Evolutionary conservation across 2,329 filamentous ascomycete species (phyloP).

Genomic region (Colletotrichum tofieldiae): DNA sequence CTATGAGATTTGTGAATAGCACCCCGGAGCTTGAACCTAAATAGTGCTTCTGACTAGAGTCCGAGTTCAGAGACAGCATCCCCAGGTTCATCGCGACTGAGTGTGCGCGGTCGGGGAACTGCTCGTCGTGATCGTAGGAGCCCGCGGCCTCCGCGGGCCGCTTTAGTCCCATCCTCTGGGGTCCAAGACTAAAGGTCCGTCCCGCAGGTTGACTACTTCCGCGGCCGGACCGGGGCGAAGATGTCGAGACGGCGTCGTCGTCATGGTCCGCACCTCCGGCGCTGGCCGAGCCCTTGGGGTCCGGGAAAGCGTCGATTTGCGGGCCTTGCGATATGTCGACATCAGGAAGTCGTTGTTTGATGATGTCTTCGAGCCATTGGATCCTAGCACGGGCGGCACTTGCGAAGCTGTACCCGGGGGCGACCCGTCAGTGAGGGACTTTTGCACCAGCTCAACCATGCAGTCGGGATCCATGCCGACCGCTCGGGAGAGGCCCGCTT

Average conservation of each 20-base stretch:
- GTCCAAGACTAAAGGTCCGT: conserved; percentile 3
- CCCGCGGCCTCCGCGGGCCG: conserved; percentile 27
- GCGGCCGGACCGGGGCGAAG: conserved; percentile 24
- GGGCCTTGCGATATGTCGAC: conserved; percentile 51
- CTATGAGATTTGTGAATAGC: conserved; percentile 52
- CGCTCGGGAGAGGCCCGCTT: background rate
- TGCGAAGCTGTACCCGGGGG: conserved; percentile 42
- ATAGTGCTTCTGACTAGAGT: conserved; percentile 56
- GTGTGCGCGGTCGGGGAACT: conserved; percentile 65
- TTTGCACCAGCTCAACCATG: background rate
- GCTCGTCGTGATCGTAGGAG: conserved; percentile 63
- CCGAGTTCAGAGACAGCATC: conserved; percentile 55
- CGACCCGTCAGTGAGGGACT: conserved; percentile 5
- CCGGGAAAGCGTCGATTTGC: conserved; percentile 46
- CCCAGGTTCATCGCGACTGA: conserved; percentile 54
- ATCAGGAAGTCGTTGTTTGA: conserved; percentile 47
- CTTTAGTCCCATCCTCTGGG: conserved; percentile 16
- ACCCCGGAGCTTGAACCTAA: conserved; percentile 56
- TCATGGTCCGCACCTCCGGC: conserved; percentile 35
- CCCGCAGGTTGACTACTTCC: conserved; percentile 10
- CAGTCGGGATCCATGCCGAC: background rate
- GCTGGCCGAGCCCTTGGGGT: conserved; percentile 30
- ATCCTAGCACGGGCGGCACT: conserved; percentile 50
- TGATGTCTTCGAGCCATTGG: conserved; percentile 53
- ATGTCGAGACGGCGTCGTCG: conserved; percentile 35